A percentile compares a stretch with the other conserved stretches of the same genome.
Conservation (phyloP, 345 rosid genomes). For the Sonneratia alba region DNA sequence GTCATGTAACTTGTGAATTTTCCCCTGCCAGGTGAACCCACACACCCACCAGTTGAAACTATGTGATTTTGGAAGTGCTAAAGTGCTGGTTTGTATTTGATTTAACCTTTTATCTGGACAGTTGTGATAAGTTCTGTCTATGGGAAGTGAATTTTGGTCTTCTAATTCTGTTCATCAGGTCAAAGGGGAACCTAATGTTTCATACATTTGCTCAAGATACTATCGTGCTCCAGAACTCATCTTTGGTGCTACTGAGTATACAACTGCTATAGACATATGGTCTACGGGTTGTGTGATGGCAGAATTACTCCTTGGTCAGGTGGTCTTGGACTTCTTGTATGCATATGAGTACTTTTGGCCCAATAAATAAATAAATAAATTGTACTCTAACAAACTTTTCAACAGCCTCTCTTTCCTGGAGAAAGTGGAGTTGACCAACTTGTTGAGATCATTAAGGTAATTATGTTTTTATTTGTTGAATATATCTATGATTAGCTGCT, state of each 20-base stretch:
- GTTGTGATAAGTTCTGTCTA: slow-evolving; percentile 9
- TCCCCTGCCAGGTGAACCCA: slow-evolving; percentile 65
- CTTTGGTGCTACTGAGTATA: slow-evolving; percentile 93
- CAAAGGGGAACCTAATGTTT: slow-evolving; percentile 87
- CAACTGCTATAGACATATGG: slow-evolving; percentile 97
- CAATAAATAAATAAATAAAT: slow-evolving; percentile 1
- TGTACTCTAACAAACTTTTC: slow-evolving; percentile 6
- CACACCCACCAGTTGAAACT: slow-evolving; percentile 81
- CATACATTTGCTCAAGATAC: slow-evolving; percentile 89
- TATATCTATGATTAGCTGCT: background rate
- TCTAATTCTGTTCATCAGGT: slow-evolving; percentile 32
- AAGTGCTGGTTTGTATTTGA: slow-evolving; percentile 55
- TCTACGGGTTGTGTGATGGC: slow-evolving; percentile 97
- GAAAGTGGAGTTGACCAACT: slow-evolving; percentile 97
- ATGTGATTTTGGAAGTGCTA: slow-evolving; percentile 98
- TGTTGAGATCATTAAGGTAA: slow-evolving; percentile 96
- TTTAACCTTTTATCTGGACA: slow-evolving; percentile 6
- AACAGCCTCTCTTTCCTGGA: slow-evolving; percentile 94
- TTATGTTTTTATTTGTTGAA: background rate
- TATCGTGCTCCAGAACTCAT: slow-evolving; percentile 97
- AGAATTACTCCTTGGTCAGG: slow-evolving; percentile 93
- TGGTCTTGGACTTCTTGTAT: slow-evolving; percentile 11
- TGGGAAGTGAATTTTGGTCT: background rate
- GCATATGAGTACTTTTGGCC: background rate
- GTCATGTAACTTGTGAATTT: background rate